These are phyloP conservation scores for Westerdykella sp. DNA, from an alignment of 2,329 filamentous ascomycete genomes.

Conservation along the genomic window DNA sequence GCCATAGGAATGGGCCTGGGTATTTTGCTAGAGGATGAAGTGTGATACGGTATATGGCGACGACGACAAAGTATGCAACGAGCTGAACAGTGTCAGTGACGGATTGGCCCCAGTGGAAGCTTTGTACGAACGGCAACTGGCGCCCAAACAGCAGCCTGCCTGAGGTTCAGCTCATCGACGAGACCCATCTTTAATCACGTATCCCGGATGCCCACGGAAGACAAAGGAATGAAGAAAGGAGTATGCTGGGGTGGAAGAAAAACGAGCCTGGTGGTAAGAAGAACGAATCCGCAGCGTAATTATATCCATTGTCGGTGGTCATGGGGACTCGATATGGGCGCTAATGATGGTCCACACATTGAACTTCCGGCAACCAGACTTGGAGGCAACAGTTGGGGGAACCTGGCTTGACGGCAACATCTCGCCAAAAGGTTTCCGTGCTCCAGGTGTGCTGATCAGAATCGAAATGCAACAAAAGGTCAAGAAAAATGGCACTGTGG, in stretches of 20 bases:
- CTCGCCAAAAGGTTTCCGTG: slow-evolving; percentile 24
- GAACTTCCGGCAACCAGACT: slow-evolving; percentile 4
- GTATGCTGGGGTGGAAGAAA: neutral
- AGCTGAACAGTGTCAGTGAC: slow-evolving; percentile 10
- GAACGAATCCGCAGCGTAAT: slow-evolving; percentile 1
- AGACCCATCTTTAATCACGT: slow-evolving; percentile 15
- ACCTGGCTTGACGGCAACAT: slow-evolving; percentile 10
- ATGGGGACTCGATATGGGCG: slow-evolving; percentile 11
- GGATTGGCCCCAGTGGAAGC: neutral
- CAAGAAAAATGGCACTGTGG: neutral
- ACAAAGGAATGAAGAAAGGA: too few species aligned
- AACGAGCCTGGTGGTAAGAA: neutral
- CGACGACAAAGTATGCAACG: slow-evolving; percentile 17
- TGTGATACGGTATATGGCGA: slow-evolving; percentile 22
- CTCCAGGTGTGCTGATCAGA: slow-evolving; percentile 20
- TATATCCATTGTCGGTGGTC: slow-evolving; percentile 15
- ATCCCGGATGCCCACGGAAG: too few species aligned
- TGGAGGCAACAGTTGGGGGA: neutral
- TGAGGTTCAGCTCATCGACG: slow-evolving; percentile 21
- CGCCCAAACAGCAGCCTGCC: slow-evolving; percentile 15
- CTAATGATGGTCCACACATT: slow-evolving; percentile 6
- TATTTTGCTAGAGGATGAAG: slow-evolving; percentile 27
- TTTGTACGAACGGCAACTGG: slow-evolving; percentile 19
- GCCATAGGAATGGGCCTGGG: slow-evolving; percentile 26
- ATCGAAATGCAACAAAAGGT: neutral